phyloP scores from a whole-genome alignment of 2,329 filamentous ascomycete genomes.

The Paradendryphiella salina region DNA sequence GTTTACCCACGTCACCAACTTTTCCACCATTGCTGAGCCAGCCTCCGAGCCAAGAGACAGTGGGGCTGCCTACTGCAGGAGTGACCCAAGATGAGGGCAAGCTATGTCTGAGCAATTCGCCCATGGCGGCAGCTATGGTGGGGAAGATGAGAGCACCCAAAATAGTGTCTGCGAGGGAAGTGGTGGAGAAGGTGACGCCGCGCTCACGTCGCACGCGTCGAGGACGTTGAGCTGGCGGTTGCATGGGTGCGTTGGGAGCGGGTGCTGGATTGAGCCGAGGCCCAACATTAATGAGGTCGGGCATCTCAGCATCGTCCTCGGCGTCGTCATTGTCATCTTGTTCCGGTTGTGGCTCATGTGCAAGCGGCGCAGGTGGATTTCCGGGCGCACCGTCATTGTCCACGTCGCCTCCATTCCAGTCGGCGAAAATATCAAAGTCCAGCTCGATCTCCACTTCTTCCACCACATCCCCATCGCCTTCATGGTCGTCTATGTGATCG shows the following conservation, averaged over 20 bases:
- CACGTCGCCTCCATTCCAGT: constrained; percentile 45
- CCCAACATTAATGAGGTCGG: constrained; percentile 11
- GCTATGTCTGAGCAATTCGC: constrained; percentile 69
- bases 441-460: constrained; percentile 53
- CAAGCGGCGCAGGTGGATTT: constrained; percentile 37
- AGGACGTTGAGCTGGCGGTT: constrained; percentile 26
- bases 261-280: constrained; percentile 31
- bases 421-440: constrained; percentile 51
- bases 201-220: constrained; percentile 48
- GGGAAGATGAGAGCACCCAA: constrained; percentile 79
- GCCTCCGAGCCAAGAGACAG: constrained; percentile 29
- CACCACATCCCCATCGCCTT: constrained; percentile 51
- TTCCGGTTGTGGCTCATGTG: constrained; percentile 42
- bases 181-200: constrained; percentile 58
- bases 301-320: constrained; percentile 3
- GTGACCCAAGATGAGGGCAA: constrained; percentile 67
- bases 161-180: constrained; percentile 61
- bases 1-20: constrained; percentile 35
- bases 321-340: constrained; percentile 20
- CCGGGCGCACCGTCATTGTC: constrained; percentile 47
- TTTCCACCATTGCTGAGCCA: constrained; percentile 21
- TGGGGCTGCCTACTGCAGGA: constrained; percentile 49
- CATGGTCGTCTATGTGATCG: constrained; percentile 33
- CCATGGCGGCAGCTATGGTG: constrained; percentile 75
- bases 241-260: constrained; percentile 35